phyloP scores from a whole-genome alignment of 2,329 filamentous ascomycete species.

The Scopulariopsis brevicaulis region DNA sequence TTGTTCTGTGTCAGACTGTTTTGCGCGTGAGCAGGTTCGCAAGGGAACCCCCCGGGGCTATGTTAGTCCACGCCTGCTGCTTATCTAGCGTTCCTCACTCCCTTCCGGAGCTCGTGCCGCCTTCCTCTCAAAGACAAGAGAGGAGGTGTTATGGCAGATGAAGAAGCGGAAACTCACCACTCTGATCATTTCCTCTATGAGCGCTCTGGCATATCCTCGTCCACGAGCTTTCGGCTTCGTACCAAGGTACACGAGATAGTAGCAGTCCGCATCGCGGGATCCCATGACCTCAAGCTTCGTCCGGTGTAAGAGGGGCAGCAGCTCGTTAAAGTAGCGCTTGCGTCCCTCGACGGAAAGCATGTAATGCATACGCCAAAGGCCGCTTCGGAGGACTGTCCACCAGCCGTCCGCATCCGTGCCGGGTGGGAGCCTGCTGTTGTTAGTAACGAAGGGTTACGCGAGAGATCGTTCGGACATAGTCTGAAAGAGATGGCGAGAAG shows the following conservation, averaged over 20 bases:
- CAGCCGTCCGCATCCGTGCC: conserved; percentile 63
- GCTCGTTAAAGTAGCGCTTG: conserved; percentile 65
- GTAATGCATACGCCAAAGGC: conserved; percentile 68
- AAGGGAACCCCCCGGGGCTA: background rate
- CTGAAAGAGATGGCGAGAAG: background rate
- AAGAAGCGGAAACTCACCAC: conserved; percentile 28
- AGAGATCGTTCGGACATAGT: background rate
- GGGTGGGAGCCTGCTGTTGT: conserved; percentile 54
- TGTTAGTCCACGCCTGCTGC: background rate
- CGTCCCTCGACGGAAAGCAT: conserved; percentile 62
- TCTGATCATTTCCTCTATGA: conserved; percentile 37
- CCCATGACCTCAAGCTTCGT: conserved; percentile 62
- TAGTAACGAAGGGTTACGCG: background rate
- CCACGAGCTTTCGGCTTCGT: conserved; percentile 60
- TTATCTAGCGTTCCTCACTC: background rate
- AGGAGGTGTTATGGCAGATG: background rate
- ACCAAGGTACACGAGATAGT: conserved; percentile 78
- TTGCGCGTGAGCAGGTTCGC: background rate
- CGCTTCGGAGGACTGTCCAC: conserved; percentile 60
- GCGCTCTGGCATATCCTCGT: conserved; percentile 59
- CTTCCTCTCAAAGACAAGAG: background rate
- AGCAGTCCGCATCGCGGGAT: conserved; percentile 53
- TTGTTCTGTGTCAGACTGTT: conserved; percentile 55
- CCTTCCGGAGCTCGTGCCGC: background rate
- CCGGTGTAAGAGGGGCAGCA: conserved; percentile 62